Conservation (phyloP, 179 eudicot species). For the Vitellaria paradoxa region DNA sequence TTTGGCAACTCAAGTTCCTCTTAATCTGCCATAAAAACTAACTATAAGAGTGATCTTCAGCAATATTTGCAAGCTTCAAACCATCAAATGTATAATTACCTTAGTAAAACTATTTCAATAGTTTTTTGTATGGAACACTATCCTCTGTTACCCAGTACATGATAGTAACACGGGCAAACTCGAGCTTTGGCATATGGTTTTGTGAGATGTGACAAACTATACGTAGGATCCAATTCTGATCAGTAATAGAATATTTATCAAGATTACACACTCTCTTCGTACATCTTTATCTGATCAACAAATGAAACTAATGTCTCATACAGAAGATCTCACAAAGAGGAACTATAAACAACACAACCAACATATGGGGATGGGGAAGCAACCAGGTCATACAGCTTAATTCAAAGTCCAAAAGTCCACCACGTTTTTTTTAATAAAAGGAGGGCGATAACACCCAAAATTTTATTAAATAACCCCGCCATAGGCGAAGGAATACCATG, state of each 20-base stretch:
- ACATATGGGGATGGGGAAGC: background rate
- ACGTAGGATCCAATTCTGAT: background rate
- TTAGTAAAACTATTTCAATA: background rate
- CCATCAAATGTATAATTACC: background rate
- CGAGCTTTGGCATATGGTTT: background rate
- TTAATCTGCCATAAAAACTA: background rate
- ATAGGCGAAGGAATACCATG: too few relatives aligned
- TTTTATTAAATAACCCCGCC: too few relatives aligned
- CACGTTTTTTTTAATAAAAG: too few relatives aligned
- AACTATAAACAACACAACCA: background rate
- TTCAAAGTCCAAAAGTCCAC: background rate
- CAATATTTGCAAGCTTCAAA: background rate
- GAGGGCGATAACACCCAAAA: too few relatives aligned
- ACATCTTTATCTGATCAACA: too few relatives aligned
- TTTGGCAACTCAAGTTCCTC: background rate
- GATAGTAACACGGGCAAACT: background rate
- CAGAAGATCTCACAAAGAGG: background rate
- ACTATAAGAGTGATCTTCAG: background rate
- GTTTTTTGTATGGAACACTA: background rate
- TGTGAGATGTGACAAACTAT: background rate
- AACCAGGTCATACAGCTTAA: background rate
- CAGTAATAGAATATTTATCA: background rate
- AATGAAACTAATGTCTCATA: background rate
- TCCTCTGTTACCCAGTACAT: too few relatives aligned
- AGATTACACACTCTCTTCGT: background rate